Evolutionary conservation across 2,329 filamentous ascomycete genomes (phyloP).

Genomic region (Pezicula carpinea): DNA sequence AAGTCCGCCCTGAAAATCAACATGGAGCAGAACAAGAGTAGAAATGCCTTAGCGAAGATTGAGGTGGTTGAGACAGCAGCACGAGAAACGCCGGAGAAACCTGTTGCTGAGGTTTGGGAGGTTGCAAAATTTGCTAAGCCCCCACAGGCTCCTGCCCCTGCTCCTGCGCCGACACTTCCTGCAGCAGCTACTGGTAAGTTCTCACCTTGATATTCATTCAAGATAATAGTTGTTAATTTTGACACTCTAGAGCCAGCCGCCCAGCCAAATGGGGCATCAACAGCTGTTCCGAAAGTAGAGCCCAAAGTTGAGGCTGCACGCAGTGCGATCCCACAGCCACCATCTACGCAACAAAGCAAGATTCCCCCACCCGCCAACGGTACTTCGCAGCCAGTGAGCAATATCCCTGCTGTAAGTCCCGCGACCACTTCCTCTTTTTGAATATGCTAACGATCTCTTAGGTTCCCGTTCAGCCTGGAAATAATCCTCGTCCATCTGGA

Average conservation of each 20-base stretch:
- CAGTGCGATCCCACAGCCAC: slow-evolving; percentile 5
- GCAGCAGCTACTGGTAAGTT: slow-evolving; percentile 7
- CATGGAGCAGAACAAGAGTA: slow-evolving; percentile 68
- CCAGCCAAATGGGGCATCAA: slow-evolving; percentile 17
- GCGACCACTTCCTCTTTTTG: not conserved
- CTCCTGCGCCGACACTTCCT: slow-evolving; percentile 1
- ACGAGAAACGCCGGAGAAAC: slow-evolving; percentile 76
- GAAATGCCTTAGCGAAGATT: slow-evolving; percentile 64
- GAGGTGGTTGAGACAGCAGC: slow-evolving; percentile 76
- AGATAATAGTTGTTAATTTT: not conserved
- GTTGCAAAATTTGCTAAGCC: slow-evolving; percentile 63
- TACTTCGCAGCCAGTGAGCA: slow-evolving; percentile 15
- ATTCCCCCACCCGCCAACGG: slow-evolving; percentile 15
- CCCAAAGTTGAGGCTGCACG: slow-evolving; percentile 16
- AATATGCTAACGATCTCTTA: slow-evolving; percentile 8
- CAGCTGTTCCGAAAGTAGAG: slow-evolving; percentile 9
- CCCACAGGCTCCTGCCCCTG: slow-evolving; percentile 7
- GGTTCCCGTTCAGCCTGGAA: slow-evolving; percentile 15
- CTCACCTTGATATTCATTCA: not conserved
- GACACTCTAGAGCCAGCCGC: slow-evolving; percentile 8
- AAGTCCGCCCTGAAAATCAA: slow-evolving; percentile 71
- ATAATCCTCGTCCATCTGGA: slow-evolving; percentile 18
- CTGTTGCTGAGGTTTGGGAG: slow-evolving; percentile 84
- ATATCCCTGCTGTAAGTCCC: slow-evolving; percentile 24
- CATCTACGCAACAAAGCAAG: slow-evolving; percentile 8